phyloP scores from a whole-genome alignment of 805 yeast genomes.

The Yamadazyma endophytica region DNA sequence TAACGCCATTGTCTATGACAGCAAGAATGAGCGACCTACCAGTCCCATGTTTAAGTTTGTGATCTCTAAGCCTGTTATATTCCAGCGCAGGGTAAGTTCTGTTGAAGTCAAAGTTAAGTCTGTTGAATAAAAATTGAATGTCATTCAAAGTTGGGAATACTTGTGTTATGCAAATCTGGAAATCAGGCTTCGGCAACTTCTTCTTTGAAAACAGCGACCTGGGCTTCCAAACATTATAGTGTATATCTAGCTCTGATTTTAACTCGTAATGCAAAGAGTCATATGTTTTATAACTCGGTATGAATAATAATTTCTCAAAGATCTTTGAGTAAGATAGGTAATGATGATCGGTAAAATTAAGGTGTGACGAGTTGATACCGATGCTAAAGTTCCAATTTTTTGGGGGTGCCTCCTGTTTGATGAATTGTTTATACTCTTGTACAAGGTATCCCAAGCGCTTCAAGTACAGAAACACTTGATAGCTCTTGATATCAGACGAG shows the following conservation, averaged over 20 bases:
- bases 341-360: slow-evolving; percentile 5
- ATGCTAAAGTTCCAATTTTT: neutral
- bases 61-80: slow-evolving; percentile 26
- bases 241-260: slow-evolving; percentile 23
- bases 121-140: slow-evolving; percentile 27
- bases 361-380: neutral
- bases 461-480: slow-evolving; percentile 67
- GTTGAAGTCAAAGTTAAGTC: slow-evolving; percentile 6
- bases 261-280: slow-evolving; percentile 9
- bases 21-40: slow-evolving; percentile 57
- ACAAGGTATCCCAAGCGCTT: slow-evolving; percentile 79
- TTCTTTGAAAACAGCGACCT: slow-evolving; percentile 64
- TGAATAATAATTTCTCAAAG: slow-evolving; percentile 4
- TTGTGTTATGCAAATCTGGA: slow-evolving; percentile 55
- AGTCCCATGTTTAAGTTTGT: slow-evolving; percentile 49
- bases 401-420: neutral
- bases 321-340: slow-evolving; percentile 20
- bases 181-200: slow-evolving; percentile 70
- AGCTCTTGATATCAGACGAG: slow-evolving; percentile 23
- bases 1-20: slow-evolving; percentile 70
- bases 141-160: slow-evolving; percentile 46
- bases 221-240: slow-evolving; percentile 85
- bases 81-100: slow-evolving; percentile 1
- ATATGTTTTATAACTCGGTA: slow-evolving; percentile 5
- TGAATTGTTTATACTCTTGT: slow-evolving; percentile 13